Base-by-base conservation (phyloP, 2,329 filamentous ascomycete genomes). In the Cercospora nicotianae region DNA sequence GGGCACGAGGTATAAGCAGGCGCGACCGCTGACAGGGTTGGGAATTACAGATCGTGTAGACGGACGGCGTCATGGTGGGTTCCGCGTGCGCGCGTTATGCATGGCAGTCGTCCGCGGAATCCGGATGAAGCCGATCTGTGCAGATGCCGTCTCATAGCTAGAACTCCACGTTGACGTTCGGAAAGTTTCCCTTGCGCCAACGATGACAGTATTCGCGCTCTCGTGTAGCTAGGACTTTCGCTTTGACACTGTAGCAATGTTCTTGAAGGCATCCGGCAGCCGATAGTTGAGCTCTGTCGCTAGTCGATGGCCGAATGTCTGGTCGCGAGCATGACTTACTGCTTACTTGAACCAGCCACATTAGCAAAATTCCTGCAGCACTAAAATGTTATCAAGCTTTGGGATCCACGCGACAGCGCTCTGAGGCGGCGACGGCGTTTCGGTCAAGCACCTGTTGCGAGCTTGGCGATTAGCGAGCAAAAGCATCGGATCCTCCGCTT, bases 1-100 rank as follows among this genome's bases (percentile, higher is more conserved):
- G 18, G 55, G 31, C 55, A 59, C 55, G 30, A 59, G 55, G 18
- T 36, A 33, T 59, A 59, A 59, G 55, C 55, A 59, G 55, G 28
- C 28, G 55, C 28, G 55, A 59, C 16, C 9, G 55, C 28, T 20
- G 55, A 59, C 55, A 59, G 55, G 28, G 28, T 59, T 18, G 31
- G 3, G 33, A 33, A 59, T 20, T 33, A 31, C 48, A 28, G 48
- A 28, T 23, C 23, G 48, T 53, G 48, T 53, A n/a, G 23, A 28
- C 48, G 48, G 23, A n/a, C 48, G 23, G 48, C 48, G 48, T 28
- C 23, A 53, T 23, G 48, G 48, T 28, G 48, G 48, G 23, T 53
- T 53, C 48, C 45, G 36, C 48, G 48, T 4, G 20, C 26, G 48
- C 48, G 48, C 48, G 48, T 53, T 53, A 53, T 53, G 48, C 31